A percentile compares a stretch with the other conserved stretches of the same genome.
Evolutionary conservation across 2,329 filamentous ascomycete species (phyloP).

Genomic region (Pseudogymnoascus sp.): DNA sequence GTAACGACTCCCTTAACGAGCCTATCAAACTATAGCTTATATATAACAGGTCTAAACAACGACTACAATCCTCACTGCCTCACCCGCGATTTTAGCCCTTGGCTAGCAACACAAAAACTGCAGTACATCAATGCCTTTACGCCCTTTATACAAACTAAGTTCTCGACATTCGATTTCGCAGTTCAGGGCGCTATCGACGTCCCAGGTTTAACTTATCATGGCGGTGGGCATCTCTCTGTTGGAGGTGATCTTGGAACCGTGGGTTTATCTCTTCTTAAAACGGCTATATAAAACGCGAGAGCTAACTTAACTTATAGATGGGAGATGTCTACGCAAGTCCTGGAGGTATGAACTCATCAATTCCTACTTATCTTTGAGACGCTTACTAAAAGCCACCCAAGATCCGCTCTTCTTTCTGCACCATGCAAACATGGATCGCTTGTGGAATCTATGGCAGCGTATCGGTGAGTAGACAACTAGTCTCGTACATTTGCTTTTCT

Average conservation of each 20-base stretch:
- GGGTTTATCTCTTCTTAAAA: constrained; percentile 23
- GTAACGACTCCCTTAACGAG: background rate
- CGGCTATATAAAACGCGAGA: background rate
- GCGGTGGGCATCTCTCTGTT: constrained; percentile 24
- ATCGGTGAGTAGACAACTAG: constrained; percentile 21
- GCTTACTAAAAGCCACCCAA: constrained; percentile 25
- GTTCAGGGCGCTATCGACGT: constrained; percentile 22
- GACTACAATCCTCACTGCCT: constrained; percentile 29
- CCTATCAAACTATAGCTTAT: background rate
- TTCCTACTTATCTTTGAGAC: background rate
- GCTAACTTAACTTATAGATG: background rate
- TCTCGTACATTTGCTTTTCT: background rate
- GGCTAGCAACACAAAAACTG: constrained; percentile 16
- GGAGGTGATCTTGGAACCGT: constrained; percentile 28
- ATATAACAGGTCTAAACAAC: constrained; percentile 3
- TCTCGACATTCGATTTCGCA: constrained; percentile 26
- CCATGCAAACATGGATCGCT: constrained; percentile 23
- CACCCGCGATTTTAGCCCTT: constrained; percentile 27
- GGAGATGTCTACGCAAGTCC: background rate
- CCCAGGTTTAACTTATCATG: constrained; percentile 22
- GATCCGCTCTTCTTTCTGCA: constrained; percentile 30
- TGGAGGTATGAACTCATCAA: background rate
- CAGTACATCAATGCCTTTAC: constrained; percentile 13
- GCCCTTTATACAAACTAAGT: constrained; percentile 19
- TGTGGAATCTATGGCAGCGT: constrained; percentile 30